Evolutionary conservation across 2,329 filamentous ascomycete species (phyloP), one percentile per base, ranked within the genome.

Genomic region (Verticillium nonalfalfae): DNA sequence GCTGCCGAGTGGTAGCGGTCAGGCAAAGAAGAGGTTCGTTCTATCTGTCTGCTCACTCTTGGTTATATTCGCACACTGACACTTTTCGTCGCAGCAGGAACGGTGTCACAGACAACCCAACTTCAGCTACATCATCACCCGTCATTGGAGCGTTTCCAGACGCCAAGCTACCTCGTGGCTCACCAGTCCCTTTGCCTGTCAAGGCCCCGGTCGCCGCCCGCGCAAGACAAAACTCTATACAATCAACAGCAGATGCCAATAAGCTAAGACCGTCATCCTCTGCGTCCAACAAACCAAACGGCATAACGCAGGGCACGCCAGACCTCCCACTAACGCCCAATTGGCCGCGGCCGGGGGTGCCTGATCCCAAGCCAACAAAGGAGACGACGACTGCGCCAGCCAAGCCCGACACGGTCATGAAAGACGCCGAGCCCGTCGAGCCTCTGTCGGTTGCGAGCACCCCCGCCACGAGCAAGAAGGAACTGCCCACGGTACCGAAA

Each of bases 1-100:
- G 66, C 78, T 82, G 63, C 85, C 77, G 62, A 82, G 85, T 1
- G 84, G 85, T 4, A 91, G 90, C 66, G 82, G 85, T n/a, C 85
- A 86, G 66, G 74, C 85, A 35, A 93, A 94, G 77, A 96, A 93
- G 78, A 94, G 87, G 90, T 90, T 81, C 69, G 81, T 77, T 59
- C 26, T 56, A 13, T n/a, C 26, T n/a, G 4, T 3, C 31, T 56
- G 21, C 10, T 7, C 13, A n/a, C 54, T 26, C 26, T 11, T 10
- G 7, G n/a, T 34, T 9, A 13, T 34, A 33, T 35, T n/a, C 15
- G 36, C 33, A 34, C 34, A 31, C 60, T 70, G 64, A 70, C 59
- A 33, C 26, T n/a, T 56, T 11, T 63, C 56, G 39, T 59, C 67
- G 65, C 59, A 70, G 68, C 61, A 77, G 72, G 60, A 76, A 74